A percentile compares a stretch with the other conserved stretches of the same genome.
phyloP scores from a whole-genome alignment of 768 basidiomycete species.

The Xerocomus brunneocitrinus region DNA sequence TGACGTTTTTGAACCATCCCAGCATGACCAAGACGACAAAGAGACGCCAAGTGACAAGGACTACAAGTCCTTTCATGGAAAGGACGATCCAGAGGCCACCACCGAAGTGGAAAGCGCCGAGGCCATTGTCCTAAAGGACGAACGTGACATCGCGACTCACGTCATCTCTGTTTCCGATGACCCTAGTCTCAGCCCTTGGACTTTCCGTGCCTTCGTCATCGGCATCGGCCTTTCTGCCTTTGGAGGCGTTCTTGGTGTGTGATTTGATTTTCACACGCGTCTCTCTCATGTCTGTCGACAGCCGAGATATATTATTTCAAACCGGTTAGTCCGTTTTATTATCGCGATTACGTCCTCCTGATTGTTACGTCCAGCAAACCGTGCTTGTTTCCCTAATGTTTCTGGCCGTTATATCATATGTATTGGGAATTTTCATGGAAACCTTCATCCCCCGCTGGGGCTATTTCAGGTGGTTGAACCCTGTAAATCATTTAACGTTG shows the following conservation, averaged over 20 bases:
- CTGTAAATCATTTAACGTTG: conserved; percentile 23
- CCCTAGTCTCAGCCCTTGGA: conserved; percentile 27
- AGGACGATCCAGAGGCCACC: conserved; percentile 33
- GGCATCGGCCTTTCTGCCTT: conserved; percentile 51
- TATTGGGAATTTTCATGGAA: conserved; percentile 45
- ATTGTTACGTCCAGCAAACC: conserved; percentile 39
- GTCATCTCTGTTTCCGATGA: conserved; percentile 39
- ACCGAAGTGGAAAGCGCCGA: conserved; percentile 11
- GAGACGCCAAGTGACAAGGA: conserved; percentile 10
- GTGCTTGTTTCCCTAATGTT: conserved; percentile 52
- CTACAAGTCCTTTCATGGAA: conserved; percentile 23
- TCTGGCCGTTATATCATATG: conserved; percentile 48
- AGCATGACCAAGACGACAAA: not conserved
- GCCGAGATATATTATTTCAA: conserved; percentile 64
- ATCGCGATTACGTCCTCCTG: not conserved
- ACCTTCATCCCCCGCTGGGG: conserved; percentile 42
- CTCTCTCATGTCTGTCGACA: conserved; percentile 15
- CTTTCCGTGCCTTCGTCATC: conserved; percentile 48
- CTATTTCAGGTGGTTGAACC: conserved; percentile 47
- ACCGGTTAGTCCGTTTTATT: conserved; percentile 33
- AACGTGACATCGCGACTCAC: conserved; percentile 45
- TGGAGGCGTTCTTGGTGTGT: conserved; percentile 48
- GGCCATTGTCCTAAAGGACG: conserved; percentile 32
- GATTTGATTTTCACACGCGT: not conserved
- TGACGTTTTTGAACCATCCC: conserved; percentile 1